Evolutionary conservation across 371 early-diverging fungal genomes (phyloP).

Genomic region (Syncephalastrum racemosum): DNA sequence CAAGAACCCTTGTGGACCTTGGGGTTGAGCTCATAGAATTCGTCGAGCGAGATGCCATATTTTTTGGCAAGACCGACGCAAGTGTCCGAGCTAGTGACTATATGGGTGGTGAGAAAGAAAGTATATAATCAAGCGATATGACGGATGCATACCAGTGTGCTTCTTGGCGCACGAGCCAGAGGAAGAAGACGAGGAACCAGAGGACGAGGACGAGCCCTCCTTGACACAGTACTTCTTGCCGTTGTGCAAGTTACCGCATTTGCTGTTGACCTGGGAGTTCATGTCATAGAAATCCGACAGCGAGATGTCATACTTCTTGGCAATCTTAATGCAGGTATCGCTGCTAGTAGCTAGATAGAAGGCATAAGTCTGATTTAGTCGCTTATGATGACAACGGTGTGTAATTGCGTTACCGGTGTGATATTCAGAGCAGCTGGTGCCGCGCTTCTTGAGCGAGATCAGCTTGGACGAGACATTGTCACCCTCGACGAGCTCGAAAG

Average conservation of each 20-base stretch:
- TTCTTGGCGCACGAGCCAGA: slow-evolving; percentile 19
- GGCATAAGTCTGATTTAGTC: slow-evolving; percentile 3
- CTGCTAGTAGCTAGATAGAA: slow-evolving; percentile 23
- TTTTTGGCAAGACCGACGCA: slow-evolving; percentile 26
- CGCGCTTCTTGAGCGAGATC: slow-evolving; percentile 26
- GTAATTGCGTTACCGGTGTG: slow-evolving; percentile 21
- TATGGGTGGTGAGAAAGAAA: background rate
- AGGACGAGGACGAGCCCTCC: slow-evolving; percentile 16
- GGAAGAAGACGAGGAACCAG: slow-evolving; percentile 1
- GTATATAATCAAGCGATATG: background rate
- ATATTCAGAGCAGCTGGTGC: slow-evolving; percentile 20
- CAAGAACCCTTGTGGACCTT: slow-evolving; percentile 28
- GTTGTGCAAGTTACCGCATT: slow-evolving; percentile 40
- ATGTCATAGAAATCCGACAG: slow-evolving; percentile 21
- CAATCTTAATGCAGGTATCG: slow-evolving; percentile 34
- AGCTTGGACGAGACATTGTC: slow-evolving; percentile 11
- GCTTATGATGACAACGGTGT: slow-evolving; percentile 4
- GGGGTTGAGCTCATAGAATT: slow-evolving; percentile 28
- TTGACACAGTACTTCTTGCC: slow-evolving; percentile 44
- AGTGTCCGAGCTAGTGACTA: slow-evolving; percentile 23
- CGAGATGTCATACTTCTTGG: slow-evolving; percentile 29
- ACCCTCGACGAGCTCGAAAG: slow-evolving; percentile 27
- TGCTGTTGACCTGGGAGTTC: slow-evolving; percentile 38
- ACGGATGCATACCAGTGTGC: slow-evolving; percentile 14
- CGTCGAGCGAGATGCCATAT: slow-evolving; percentile 24